Conservation (phyloP, 139 green algal species). For the Penium margaritaceum region DNA sequence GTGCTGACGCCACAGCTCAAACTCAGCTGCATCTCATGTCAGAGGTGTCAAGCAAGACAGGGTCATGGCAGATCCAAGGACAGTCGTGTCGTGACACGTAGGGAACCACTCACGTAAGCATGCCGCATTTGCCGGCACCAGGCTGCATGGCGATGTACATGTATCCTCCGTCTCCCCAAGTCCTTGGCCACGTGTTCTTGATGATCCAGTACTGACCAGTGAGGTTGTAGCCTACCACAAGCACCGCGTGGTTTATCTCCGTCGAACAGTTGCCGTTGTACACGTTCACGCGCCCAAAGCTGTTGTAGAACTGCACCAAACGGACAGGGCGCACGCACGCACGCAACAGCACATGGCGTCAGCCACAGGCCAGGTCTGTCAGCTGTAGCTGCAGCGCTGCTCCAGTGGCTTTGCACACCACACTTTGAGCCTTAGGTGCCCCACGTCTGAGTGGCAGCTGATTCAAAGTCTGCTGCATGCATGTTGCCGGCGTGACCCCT, state of each 20-base stretch:
- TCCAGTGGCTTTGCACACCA: too few species aligned
- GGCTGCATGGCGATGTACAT: conserved; percentile 62
- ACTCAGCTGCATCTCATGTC: neutral
- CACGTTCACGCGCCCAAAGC: neutral
- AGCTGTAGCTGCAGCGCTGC: too few species aligned
- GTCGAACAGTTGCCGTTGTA: conserved; percentile 9
- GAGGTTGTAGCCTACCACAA: conserved; percentile 56
- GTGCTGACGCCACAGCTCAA: too few species aligned
- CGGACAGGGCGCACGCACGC: too few species aligned
- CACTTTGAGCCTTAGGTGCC: too few species aligned
- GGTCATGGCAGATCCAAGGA: neutral
- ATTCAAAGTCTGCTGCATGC: too few species aligned
- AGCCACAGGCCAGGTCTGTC: too few species aligned
- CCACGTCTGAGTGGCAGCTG: too few species aligned
- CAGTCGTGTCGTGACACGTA: neutral
- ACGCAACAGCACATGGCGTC: too few species aligned
- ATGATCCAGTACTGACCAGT: conserved; percentile 75
- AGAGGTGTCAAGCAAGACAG: neutral
- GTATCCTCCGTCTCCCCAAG: conserved; percentile 83
- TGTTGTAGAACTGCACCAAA: neutral
- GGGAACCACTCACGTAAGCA: conserved; percentile 38
- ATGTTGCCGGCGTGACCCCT: too few species aligned
- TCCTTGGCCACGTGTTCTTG: conserved; percentile 85
- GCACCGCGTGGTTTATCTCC: conserved; percentile 23
- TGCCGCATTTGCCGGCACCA: conserved; percentile 73